A percentile compares a stretch with the other conserved stretches of the same genome.
These are phyloP conservation scores for Cryptococcus depauperatus DNA, from an alignment of 1,284 basidiomycete genomes.

Conservation along the genomic window DNA sequence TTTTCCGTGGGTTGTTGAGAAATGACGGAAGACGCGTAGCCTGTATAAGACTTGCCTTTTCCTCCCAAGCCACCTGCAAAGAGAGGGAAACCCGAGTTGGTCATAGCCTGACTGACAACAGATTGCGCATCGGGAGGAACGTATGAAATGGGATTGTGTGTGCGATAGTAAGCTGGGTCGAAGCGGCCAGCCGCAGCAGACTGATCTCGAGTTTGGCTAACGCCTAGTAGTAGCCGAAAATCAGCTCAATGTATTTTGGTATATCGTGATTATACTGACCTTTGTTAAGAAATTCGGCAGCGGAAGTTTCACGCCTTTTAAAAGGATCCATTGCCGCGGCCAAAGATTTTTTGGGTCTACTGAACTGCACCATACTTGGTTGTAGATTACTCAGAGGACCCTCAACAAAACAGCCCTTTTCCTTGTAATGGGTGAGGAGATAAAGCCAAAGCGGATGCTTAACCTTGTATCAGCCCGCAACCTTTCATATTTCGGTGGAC, in stretches of 20 bases:
- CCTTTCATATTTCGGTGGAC: not conserved
- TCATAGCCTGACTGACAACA: constrained; percentile 77
- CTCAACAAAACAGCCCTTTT: constrained; percentile 87
- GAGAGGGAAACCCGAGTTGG: constrained; percentile 81
- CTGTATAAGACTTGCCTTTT: constrained; percentile 53
- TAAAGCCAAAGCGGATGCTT: constrained; percentile 98
- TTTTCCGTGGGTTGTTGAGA: constrained; percentile 72
- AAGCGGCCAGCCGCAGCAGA: constrained; percentile 57
- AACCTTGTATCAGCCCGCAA: not conserved
- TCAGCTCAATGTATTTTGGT: not conserved
- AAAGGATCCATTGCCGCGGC: constrained; percentile 83
- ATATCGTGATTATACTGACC: constrained; percentile 10
- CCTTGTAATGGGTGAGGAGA: constrained; percentile 96
- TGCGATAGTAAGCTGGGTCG: constrained; percentile 88
- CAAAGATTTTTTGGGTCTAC: constrained; percentile 79
- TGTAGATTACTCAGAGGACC: constrained; percentile 94
- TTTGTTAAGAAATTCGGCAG: constrained; percentile 56
- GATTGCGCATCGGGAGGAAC: constrained; percentile 93
- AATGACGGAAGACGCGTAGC: constrained; percentile 82
- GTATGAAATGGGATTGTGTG: constrained; percentile 86
- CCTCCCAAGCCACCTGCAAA: constrained; percentile 54
- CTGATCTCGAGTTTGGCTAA: constrained; percentile 58
- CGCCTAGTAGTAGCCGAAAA: constrained; percentile 1
- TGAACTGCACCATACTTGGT: constrained; percentile 97
- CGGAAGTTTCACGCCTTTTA: constrained; percentile 66